phyloP scores from a whole-genome alignment of 1,284 basidiomycete species.

The Microbotryomycetes sp. region DNA sequence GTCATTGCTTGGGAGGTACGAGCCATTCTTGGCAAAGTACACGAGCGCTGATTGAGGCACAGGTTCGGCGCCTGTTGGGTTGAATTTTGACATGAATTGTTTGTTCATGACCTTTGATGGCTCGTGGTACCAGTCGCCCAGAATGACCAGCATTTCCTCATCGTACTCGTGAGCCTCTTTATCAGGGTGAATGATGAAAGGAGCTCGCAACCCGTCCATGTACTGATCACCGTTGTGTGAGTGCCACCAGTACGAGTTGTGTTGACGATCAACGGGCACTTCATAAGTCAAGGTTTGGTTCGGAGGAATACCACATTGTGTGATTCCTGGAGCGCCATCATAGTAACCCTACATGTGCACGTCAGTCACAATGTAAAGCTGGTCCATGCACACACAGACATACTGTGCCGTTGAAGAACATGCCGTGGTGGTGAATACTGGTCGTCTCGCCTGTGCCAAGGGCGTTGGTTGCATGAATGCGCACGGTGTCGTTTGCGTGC shows the following conservation, averaged over 20 bases:
- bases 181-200: constrained; percentile 65
- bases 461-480: constrained; percentile 56
- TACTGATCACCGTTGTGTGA: constrained; percentile 37
- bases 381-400: not conserved
- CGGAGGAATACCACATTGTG: constrained; percentile 82
- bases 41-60: constrained; percentile 77
- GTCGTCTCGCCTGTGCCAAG: constrained; percentile 43
- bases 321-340: constrained; percentile 76
- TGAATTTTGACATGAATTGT: constrained; percentile 61
- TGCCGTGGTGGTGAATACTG: constrained; percentile 61
- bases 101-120: constrained; percentile 50
- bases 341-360: constrained; percentile 55
- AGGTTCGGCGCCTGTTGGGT: constrained; percentile 68
- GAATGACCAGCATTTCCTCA: constrained; percentile 78
- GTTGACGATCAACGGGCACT: constrained; percentile 61
- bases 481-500: constrained; percentile 61
- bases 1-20: constrained; percentile 63
- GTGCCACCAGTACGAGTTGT: constrained; percentile 35
- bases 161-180: constrained; percentile 58
- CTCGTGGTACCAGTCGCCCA: constrained; percentile 65
- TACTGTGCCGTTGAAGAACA: constrained; percentile 76
- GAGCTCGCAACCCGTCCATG: constrained; percentile 64
- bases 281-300: constrained; percentile 68
- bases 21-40: constrained; percentile 64
- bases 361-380: not conserved